These are phyloP conservation scores for Hymenoscyphus occultus DNA, from an alignment of 2,329 filamentous ascomycete genomes.

Conservation along the genomic window DNA sequence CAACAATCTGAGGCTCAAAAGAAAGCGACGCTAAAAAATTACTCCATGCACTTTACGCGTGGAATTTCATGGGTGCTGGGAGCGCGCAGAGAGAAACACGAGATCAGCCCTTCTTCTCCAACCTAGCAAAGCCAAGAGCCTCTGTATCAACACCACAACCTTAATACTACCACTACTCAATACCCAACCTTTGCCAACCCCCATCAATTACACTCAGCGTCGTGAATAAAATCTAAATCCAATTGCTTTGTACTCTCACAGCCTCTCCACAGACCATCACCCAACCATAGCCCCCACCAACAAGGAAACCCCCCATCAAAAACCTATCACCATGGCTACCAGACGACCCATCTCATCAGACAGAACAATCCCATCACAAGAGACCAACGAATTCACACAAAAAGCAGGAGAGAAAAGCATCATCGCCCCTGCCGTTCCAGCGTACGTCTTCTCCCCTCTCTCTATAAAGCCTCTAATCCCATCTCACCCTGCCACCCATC, in stretches of 20 bases:
- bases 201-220: neutral
- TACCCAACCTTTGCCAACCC: neutral
- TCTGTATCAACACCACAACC: neutral
- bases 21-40: constrained; percentile 6
- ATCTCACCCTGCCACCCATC: constrained; percentile 1
- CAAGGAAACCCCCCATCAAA: neutral
- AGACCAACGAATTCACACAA: constrained; percentile 36
- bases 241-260: neutral
- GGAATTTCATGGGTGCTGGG: too few relatives aligned
- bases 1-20: neutral
- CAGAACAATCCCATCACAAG: neutral
- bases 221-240: neutral
- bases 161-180: neutral
- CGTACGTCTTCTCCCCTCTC: constrained; percentile 50
- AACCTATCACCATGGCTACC: constrained; percentile 58
- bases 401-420: constrained; percentile 58
- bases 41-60: constrained; percentile 12
- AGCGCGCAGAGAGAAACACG: constrained; percentile 13
- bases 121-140: constrained; percentile 1
- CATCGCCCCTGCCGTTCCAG: constrained; percentile 79
- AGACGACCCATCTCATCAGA: constrained; percentile 65
- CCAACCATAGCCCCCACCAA: neutral
- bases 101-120: constrained; percentile 18
- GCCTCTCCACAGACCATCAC: neutral
- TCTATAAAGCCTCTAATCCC: neutral